A percentile compares a stretch with the other conserved stretches of the same genome.
phyloP scores from a whole-genome alignment of 805 yeast species.

The Saitoella complicata region DNA sequence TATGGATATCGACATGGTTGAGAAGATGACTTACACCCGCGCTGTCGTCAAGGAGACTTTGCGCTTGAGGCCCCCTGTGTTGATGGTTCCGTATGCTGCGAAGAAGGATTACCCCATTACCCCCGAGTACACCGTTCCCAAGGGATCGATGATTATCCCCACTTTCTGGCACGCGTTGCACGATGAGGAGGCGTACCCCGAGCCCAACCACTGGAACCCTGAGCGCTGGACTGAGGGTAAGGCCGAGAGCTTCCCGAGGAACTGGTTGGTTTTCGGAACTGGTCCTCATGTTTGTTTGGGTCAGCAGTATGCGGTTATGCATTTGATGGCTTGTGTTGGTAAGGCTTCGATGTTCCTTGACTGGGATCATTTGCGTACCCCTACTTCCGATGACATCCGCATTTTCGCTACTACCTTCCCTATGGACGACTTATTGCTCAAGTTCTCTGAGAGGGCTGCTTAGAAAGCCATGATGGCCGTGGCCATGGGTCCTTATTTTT shows the following conservation, averaged over 20 bases:
- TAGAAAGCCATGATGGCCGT: too few species aligned
- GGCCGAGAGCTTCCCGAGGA: constrained; percentile 42
- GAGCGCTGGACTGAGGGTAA: constrained; percentile 84
- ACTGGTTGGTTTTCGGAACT: constrained; percentile 94
- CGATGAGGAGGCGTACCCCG: constrained; percentile 89
- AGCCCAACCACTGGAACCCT: constrained; percentile 88
- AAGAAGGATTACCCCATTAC: constrained; percentile 76
- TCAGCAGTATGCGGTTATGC: constrained; percentile 80
- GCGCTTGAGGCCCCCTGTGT: constrained; percentile 91
- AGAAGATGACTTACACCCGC: constrained; percentile 71
- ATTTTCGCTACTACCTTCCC: constrained; percentile 99
- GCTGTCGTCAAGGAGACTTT: constrained; percentile 85
- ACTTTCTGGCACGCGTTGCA: constrained; percentile 90
- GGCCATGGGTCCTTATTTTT: too few species aligned
- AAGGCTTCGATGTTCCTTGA: constrained; percentile 72
- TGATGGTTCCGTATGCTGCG: constrained; percentile 94
- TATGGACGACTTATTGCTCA: constrained; percentile 74
- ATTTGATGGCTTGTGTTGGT: constrained; percentile 80
- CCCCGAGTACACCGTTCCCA: constrained; percentile 77
- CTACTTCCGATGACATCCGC: constrained; percentile 74
- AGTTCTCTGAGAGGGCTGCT: constrained; percentile 29
- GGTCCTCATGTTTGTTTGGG: constrained; percentile 97
- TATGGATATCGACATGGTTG: constrained; percentile 58
- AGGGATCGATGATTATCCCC: constrained; percentile 94
- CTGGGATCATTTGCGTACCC: constrained; percentile 69